Base-by-base conservation (phyloP, 1,284 basidiomycete genomes). In the Microbotryum silenes-acaulis region DNA sequence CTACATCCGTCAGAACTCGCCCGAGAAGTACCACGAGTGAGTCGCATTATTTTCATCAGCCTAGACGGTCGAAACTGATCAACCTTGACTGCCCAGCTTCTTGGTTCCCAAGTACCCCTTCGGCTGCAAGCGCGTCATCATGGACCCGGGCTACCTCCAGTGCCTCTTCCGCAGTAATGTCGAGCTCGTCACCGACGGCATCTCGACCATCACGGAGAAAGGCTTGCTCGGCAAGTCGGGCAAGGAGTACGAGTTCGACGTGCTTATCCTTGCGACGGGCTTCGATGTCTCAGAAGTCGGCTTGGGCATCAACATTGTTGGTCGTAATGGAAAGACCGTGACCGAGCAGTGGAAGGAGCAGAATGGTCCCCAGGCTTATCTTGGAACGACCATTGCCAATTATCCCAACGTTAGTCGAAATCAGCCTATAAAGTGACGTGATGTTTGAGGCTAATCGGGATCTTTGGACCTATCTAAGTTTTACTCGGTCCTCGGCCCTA, bases 11-110 rank as follows among this genome's bases (percentile, higher is more conserved):
- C 65, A 59, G 27, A 64, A 61, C 6, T 70, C 70, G 1, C 71
- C 71, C 2, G 54, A 64, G 37, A 61, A 67, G 46, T 72, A 72
- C 57, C 70, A 68, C 53, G 58, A 70, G 14, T 59, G 37, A 42
- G 37, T 42, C 12, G 10, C 37, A 42, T 4, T 10, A 3, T 72
- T 33, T 62, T 72, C 16, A 61, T 72, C 29, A 16, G 12, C n/a
- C 12, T 21, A 50, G 20, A n/a, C 14, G 12, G 48, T 14, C 5
- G 4, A 14, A 16, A 50, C n/a, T 50, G 37, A 42, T 3, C 37
- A 42, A 42, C 31, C 7, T 20, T 20, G 21, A 7, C 37, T 14
- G 37, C 37, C 9, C 37, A 42, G 37, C 37, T 42, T 42, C 37
- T 42, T 42, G 12, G 37, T 42, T 20, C 54, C 27, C 18, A 51